Evolutionary conservation across 306 rosid species (phyloP).

Genomic region (Lathyrus sativus): DNA sequence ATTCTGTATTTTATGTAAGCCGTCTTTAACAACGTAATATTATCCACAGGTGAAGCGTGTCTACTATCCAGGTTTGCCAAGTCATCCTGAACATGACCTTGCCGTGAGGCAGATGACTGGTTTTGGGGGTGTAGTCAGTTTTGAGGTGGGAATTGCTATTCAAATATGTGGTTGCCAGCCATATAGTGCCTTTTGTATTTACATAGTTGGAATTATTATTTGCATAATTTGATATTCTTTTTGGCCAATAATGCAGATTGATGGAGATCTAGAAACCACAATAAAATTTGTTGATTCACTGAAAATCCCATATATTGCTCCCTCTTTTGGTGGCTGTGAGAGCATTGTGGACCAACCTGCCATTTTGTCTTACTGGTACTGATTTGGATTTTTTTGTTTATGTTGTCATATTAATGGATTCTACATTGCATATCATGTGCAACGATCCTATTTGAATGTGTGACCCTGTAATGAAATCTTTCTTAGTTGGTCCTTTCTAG

Average conservation of each 20-base stretch:
- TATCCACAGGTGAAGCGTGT: constrained; percentile 76
- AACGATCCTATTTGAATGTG: constrained; percentile 30
- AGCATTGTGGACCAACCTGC: constrained; percentile 99
- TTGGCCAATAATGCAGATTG: constrained; percentile 58
- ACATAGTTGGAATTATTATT: constrained; percentile 2
- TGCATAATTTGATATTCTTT: constrained; percentile 20
- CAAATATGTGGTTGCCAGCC: constrained; percentile 12
- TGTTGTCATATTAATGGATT: constrained; percentile 23
- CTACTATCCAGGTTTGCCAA: constrained; percentile 87
- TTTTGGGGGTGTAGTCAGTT: constrained; percentile 95
- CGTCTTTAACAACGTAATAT: constrained; percentile 32
- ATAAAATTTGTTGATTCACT: constrained; percentile 79
- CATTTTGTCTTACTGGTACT: constrained; percentile 92
- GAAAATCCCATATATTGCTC: constrained; percentile 90
- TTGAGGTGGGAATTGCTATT: constrained; percentile 63
- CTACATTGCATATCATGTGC: constrained; percentile 18
- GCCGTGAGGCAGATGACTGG: constrained; percentile 97
- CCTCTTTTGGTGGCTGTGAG: constrained; percentile 98
- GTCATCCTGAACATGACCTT: constrained; percentile 92
- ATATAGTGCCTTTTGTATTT: neutral
- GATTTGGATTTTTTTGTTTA: constrained; percentile 5
- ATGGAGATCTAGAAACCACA: constrained; percentile 71
- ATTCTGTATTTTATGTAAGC: constrained; percentile 20
- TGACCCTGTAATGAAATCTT: constrained; percentile 30
- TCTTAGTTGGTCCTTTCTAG: constrained; percentile 14